phyloP scores from a whole-genome alignment of 345 rosid species.

The Aegle marmelos region DNA sequence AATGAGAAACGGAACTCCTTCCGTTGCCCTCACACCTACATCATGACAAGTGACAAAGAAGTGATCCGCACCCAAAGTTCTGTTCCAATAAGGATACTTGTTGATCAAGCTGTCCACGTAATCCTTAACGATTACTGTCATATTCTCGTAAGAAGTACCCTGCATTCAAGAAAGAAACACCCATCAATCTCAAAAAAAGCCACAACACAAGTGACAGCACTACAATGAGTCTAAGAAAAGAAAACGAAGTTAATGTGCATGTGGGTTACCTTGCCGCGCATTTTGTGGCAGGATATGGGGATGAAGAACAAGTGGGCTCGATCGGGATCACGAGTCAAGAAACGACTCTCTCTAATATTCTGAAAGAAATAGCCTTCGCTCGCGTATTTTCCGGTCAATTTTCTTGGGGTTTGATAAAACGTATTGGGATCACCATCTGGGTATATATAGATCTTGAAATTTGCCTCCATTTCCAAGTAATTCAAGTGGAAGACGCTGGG shows the following conservation, averaged over 20 bases:
- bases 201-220: too few relatives aligned
- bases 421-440: constrained; percentile 95
- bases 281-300: constrained; percentile 95
- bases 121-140: constrained; percentile 79
- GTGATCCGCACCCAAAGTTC: constrained; percentile 96
- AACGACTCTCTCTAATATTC: constrained; percentile 74
- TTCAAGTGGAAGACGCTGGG: constrained; percentile 60
- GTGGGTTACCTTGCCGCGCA: constrained; percentile 88
- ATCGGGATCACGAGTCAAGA: constrained; percentile 76
- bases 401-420: constrained; percentile 89
- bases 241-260: not conserved
- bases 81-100: constrained; percentile 93
- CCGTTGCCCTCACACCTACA: constrained; percentile 92
- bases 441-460: constrained; percentile 80
- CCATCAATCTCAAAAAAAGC: not conserved
- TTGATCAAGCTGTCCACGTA: constrained; percentile 64
- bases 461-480: constrained; percentile 77
- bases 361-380: constrained; percentile 99
- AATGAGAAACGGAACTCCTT: constrained; percentile 69
- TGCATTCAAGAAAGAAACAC: constrained; percentile 18
- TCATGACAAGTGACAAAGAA: constrained; percentile 97
- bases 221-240: not conserved
- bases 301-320: constrained; percentile 88
- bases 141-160: constrained; percentile 93
- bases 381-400: constrained; percentile 90